Conservation (phyloP, 768 basidiomycete species). For the Suillus variegatus region DNA sequence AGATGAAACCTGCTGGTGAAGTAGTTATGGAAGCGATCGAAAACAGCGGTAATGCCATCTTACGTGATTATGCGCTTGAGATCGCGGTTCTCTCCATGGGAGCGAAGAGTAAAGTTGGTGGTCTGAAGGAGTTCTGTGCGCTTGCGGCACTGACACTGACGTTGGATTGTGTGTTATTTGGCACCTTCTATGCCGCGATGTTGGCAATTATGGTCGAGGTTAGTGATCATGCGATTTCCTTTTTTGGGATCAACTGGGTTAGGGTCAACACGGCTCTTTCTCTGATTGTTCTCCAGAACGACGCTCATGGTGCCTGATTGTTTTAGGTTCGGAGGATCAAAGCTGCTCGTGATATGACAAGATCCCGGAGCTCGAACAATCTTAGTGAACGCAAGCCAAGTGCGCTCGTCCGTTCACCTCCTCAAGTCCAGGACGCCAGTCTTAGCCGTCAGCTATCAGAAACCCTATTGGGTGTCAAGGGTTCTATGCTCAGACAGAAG, state of each 20-base stretch:
- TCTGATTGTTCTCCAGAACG: conserved; percentile 8
- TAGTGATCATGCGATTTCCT: conserved; percentile 23
- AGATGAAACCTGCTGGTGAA: conserved; percentile 75
- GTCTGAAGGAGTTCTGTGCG: conserved; percentile 92
- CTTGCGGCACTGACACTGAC: conserved; percentile 86
- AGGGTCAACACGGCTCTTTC: conserved; percentile 14
- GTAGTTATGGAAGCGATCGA: conserved; percentile 85
- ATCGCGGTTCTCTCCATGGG: conserved; percentile 88
- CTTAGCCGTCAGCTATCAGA: conserved; percentile 29
- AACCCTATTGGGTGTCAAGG: conserved; percentile 48
- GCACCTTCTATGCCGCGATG: conserved; percentile 87
- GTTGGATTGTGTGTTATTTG: conserved; percentile 86
- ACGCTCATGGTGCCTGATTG: conserved; percentile 13
- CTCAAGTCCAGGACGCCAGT: conserved; percentile 17
- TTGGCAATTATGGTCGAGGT: conserved; percentile 97
- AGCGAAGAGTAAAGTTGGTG: conserved; percentile 83
- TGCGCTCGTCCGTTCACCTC: conserved; percentile 28
- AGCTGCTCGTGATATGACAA: conserved; percentile 53
- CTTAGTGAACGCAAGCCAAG: conserved; percentile 32
- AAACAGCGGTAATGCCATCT: conserved; percentile 77
- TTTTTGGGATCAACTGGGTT: conserved; percentile 3
- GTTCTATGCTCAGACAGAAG: conserved; percentile 47
- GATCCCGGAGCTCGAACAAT: conserved; percentile 35
- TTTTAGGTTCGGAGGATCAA: conserved; percentile 70
- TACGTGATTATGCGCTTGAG: conserved; percentile 92